Conservation (phyloP, 2,329 filamentous ascomycete genomes). For the Immersiporthe knoxdaviesiana region DNA sequence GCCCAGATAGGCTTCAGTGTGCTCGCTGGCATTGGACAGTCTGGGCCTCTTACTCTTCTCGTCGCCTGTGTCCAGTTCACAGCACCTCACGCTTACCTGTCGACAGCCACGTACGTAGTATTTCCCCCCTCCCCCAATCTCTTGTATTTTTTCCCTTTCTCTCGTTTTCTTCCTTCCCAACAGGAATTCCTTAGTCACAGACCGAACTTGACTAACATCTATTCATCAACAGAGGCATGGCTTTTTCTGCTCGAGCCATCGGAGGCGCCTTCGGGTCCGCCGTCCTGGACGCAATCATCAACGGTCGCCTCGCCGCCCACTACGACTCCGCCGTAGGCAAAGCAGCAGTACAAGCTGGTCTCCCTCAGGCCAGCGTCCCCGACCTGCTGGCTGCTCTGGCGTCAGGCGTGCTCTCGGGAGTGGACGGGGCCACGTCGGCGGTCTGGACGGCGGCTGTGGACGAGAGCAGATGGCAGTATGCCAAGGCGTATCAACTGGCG, state of each 20-base stretch:
- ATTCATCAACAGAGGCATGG: conserved; percentile 42
- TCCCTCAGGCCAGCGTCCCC: conserved; percentile 43
- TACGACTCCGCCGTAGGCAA: conserved; percentile 45
- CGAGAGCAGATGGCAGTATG: conserved; percentile 50
- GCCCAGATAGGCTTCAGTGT: conserved; percentile 54
- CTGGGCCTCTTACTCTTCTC: conserved; percentile 53
- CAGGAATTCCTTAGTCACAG: no score
- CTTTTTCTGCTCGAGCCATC: conserved; percentile 56
- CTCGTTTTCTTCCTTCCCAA: no score
- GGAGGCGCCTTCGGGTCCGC: conserved; percentile 58
- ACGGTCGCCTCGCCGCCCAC: conserved; percentile 46
- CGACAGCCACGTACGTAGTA: conserved; percentile 48
- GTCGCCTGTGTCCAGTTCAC: conserved; percentile 57
- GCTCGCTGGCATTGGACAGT: conserved; percentile 52
- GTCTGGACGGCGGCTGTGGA: conserved; percentile 44
- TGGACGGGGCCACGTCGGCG: conserved; percentile 43
- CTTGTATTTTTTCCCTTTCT: no score
- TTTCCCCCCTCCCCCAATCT: neutral
- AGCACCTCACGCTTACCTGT: conserved; percentile 55
- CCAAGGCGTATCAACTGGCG: conserved; percentile 51
- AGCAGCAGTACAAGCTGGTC: conserved; percentile 48
- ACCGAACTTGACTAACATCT: neutral
- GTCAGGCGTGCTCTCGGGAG: conserved; percentile 37
- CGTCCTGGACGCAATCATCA: conserved; percentile 55
- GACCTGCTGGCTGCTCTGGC: conserved; percentile 45